These are phyloP conservation scores for Fusarium abutilonis DNA, from an alignment of 2,329 filamentous ascomycete species.

Conservation along the genomic window DNA sequence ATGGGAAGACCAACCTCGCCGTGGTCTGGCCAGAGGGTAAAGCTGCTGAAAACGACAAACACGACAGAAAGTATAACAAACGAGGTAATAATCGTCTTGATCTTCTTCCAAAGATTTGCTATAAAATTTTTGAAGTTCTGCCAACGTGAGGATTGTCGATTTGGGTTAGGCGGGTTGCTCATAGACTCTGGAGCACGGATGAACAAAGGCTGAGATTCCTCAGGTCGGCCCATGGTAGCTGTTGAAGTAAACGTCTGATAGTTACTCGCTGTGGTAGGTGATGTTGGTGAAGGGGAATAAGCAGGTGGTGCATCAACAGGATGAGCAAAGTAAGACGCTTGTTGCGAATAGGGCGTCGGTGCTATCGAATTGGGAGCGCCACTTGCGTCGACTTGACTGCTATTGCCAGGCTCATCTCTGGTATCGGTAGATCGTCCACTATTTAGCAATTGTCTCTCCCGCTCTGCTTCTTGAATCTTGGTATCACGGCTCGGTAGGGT, in stretches of 20 bases:
- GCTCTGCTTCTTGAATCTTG: slow-evolving; percentile 58
- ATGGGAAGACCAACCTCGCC: slow-evolving; percentile 46
- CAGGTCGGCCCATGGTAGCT: slow-evolving; percentile 54
- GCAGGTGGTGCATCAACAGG: slow-evolving; percentile 60
- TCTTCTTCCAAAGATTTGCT: slow-evolving; percentile 38
- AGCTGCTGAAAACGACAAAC: slow-evolving; percentile 41
- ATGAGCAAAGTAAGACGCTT: slow-evolving; percentile 28
- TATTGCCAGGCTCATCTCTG: neutral
- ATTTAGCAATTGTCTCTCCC: slow-evolving; percentile 52
- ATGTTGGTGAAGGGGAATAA: slow-evolving; percentile 58
- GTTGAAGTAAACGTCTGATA: slow-evolving; percentile 57
- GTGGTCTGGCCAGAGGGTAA: slow-evolving; percentile 27
- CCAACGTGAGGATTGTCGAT: slow-evolving; percentile 43
- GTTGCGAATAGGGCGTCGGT: slow-evolving; percentile 13
- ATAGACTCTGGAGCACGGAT: slow-evolving; percentile 59
- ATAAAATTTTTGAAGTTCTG: slow-evolving; percentile 43
- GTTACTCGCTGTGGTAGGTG: slow-evolving; percentile 46
- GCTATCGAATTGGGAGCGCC: slow-evolving; percentile 2
- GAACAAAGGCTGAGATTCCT: slow-evolving; percentile 58
- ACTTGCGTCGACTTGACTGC: neutral
- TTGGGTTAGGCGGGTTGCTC: slow-evolving; percentile 47
- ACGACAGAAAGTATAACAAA: slow-evolving; percentile 50
- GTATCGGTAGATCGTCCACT: slow-evolving; percentile 10
- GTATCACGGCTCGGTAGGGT: slow-evolving; percentile 52
- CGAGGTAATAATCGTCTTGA: slow-evolving; percentile 47